Percentiles rank a stretch among this genome's conserved stretches.
Conservation (phyloP, 73 alveolate genomes). For the Tetrahymena thermophila region DNA sequence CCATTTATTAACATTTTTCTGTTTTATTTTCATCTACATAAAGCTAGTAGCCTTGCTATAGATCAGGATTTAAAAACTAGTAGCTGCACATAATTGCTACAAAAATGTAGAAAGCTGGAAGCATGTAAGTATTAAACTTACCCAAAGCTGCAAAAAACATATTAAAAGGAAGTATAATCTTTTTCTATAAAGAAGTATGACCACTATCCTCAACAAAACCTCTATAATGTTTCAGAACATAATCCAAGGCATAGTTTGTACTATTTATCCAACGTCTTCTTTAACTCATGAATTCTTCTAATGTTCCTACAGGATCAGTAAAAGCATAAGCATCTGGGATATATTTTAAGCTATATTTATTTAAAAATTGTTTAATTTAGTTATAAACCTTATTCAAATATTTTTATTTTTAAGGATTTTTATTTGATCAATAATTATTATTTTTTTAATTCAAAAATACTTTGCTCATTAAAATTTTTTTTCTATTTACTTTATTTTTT, state of each 20-base stretch:
- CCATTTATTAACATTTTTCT: neutral
- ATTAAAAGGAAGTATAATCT: neutral
- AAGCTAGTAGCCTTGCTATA: neutral
- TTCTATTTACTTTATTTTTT: no score
- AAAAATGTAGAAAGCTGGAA: neutral
- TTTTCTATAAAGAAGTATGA: neutral
- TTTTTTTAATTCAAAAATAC: no score
- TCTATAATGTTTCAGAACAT: conserved; percentile 19
- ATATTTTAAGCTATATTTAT: conserved; percentile 12
- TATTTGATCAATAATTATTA: no score
- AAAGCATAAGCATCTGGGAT: conserved; percentile 50
- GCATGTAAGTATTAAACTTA: neutral
- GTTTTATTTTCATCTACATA: neutral
- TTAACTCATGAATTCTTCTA: conserved; percentile 42
- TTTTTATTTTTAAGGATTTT: neutral
- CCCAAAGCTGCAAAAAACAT: neutral
- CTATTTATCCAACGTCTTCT: conserved; percentile 72
- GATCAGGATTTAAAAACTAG: neutral
- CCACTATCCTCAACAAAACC: conserved; percentile 11
- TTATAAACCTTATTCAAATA: no score
- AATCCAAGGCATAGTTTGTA: conserved; percentile 46
- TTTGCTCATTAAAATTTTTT: no score
- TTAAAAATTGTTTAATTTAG: neutral
- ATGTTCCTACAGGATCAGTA: conserved; percentile 48
- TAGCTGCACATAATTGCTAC: neutral